Conservation (phyloP, 257 asterid genomes). For the Capsicum baccatum region DNA sequence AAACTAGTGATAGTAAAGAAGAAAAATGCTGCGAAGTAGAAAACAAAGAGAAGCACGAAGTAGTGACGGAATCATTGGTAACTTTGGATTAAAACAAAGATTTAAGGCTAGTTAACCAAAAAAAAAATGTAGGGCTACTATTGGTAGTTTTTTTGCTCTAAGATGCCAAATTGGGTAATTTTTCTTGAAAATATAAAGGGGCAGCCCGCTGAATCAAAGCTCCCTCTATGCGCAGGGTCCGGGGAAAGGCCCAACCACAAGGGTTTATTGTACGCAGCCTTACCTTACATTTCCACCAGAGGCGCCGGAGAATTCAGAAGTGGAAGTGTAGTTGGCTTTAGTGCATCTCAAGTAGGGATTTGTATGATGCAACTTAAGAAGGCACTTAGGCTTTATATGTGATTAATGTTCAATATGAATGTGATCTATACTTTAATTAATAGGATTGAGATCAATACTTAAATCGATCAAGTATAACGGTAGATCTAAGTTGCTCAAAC, state of each 20-base stretch:
- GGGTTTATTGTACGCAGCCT: too few relatives aligned
- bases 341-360: background rate
- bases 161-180: background rate
- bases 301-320: background rate
- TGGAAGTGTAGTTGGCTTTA: background rate
- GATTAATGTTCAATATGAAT: background rate
- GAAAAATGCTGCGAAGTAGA: background rate
- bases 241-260: too few relatives aligned
- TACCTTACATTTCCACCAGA: too few relatives aligned
- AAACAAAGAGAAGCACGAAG: background rate
- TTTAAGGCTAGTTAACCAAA: background rate
- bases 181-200: background rate
- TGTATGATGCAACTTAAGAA: slow-evolving; percentile 10
- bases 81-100: background rate
- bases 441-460: background rate
- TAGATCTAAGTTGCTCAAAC: background rate
- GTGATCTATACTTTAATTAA: slow-evolving; percentile 10
- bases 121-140: background rate
- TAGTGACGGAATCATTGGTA: background rate
- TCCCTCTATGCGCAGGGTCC: too few relatives aligned
- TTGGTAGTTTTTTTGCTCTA: background rate
- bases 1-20: background rate
- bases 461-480: background rate
- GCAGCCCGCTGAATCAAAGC: too few relatives aligned
- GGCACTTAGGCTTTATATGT: background rate